Evolutionary conservation across 1,139 yeast genomes (phyloP), one percentile per base, ranked within the genome.

Genomic region (Saccharomycopsis phalli): DNA sequence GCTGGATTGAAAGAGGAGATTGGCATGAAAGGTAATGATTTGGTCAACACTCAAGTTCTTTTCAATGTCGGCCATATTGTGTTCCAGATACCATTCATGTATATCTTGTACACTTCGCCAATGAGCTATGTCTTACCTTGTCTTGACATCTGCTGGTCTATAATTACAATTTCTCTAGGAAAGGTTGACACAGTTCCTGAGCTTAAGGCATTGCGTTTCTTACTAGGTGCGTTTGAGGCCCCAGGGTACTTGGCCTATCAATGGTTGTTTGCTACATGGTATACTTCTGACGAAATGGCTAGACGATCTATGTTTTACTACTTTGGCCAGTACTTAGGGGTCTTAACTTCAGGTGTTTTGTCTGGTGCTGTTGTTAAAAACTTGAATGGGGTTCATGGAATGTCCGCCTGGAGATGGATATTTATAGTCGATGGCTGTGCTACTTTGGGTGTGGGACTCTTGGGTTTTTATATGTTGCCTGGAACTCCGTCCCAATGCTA

Each of bases 1-100:
- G 71, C 79, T 13, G 78, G 81, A 8, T 65, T 80, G 67, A 62
- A 71, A 47, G 69, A 69, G 47, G 70, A 63, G 36, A 59, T 76
- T 31, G 63, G 63, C 22, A 68, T 78, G 71, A 54, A 63, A 44
- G 81, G 81, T 11, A 74, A 75, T 50, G 81, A 76, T 49, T 65
- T 74, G 53, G 77, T 70, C 41, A 60, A 71, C 50, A 71, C 77
- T 3, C 77, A 72, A 50, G 75, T 71, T 19, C 58, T 76, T 55
- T 78, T 71, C 57, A 67, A 62, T 32, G 68, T 74, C 39, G 86
- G 83, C 44, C 67, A 71, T 49, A 67, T 75, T 32, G 58, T 79
- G 13, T 76, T 73, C 57, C 81, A 76, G 54, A 55, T 66, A 19
- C 69, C 69, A 13, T 61, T 58, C 49, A 52, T 61, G 47, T 62